A percentile compares a stretch with the other conserved stretches of the same genome.
phyloP scores from a whole-genome alignment of 2,329 filamentous ascomycete genomes.

The Apiospora arundinis region DNA sequence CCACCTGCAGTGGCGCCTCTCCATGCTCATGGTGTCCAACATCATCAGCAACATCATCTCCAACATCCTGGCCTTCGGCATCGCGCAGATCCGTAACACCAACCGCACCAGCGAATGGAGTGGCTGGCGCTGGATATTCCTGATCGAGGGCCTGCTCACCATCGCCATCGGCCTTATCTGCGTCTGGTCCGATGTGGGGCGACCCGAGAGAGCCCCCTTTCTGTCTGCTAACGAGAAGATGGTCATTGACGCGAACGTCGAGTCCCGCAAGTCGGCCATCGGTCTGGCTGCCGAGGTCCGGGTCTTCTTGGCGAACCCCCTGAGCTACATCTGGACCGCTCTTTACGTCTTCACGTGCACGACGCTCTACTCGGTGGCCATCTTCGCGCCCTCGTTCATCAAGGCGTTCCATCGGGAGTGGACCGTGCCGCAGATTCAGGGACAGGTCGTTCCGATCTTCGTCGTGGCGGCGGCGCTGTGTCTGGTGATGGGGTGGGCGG shows the following conservation, averaged over 20 bases:
- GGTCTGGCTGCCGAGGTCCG: slow-evolving; percentile 27
- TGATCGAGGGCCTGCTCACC: slow-evolving; percentile 74
- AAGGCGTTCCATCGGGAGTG: slow-evolving; percentile 27
- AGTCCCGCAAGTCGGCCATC: slow-evolving; percentile 18
- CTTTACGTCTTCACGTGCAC: slow-evolving; percentile 30
- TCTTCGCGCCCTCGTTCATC: slow-evolving; percentile 31
- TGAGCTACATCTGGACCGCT: slow-evolving; percentile 29
- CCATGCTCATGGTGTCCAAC: slow-evolving; percentile 34
- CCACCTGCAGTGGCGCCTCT: slow-evolving; percentile 34
- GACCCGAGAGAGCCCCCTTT: slow-evolving; percentile 27
- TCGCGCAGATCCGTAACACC: slow-evolving; percentile 71
- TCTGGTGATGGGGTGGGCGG: slow-evolving; percentile 24
- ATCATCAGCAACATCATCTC: slow-evolving; percentile 62
- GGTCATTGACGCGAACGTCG: slow-evolving; percentile 20
- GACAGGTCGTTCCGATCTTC: slow-evolving; percentile 30
- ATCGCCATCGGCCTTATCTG: slow-evolving; percentile 63
- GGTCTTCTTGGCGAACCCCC: slow-evolving; percentile 28
- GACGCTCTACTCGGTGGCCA: slow-evolving; percentile 28
- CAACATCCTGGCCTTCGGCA: slow-evolving; percentile 74
- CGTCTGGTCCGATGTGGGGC: slow-evolving; percentile 25
- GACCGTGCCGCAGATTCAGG: slow-evolving; percentile 26
- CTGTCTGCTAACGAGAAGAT: slow-evolving; percentile 27
- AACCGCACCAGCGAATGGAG: slow-evolving; percentile 57
- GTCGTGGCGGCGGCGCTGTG: slow-evolving; percentile 28
- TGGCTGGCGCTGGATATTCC: slow-evolving; percentile 72